A percentile compares a stretch with the other conserved stretches of the same genome.
phyloP scores from a whole-genome alignment of 2,329 filamentous ascomycete species.

The Paraphoma sp. region DNA sequence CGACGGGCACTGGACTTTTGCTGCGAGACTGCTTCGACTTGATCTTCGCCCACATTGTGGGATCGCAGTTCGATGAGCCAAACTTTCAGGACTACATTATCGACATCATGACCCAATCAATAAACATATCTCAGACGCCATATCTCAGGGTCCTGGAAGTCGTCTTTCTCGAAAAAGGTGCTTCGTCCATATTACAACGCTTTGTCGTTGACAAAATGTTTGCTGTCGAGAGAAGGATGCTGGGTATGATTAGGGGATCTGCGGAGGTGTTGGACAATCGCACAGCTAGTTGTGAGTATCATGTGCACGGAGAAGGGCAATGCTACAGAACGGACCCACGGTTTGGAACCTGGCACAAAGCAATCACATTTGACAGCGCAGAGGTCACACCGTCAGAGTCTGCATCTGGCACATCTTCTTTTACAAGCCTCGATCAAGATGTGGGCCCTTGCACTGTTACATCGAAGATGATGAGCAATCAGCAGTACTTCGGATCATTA shows the following conservation, averaged over 20 bases:
- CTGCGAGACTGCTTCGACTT: slow-evolving; percentile 18
- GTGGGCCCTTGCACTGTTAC: too few relatives aligned
- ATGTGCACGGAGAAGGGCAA: slow-evolving; percentile 6
- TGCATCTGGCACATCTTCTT: too few relatives aligned
- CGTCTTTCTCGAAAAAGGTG: slow-evolving; percentile 11
- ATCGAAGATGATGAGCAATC: too few relatives aligned
- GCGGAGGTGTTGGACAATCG: not conserved
- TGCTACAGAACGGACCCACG: slow-evolving; percentile 7
- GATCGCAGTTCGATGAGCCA: slow-evolving; percentile 12
- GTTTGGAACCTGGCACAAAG: not conserved
- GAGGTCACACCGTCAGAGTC: too few relatives aligned
- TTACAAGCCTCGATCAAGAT: too few relatives aligned
- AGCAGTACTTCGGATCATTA: not conserved
- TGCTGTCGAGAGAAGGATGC: slow-evolving; percentile 11
- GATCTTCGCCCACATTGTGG: slow-evolving; percentile 24
- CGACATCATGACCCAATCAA: slow-evolving; percentile 3
- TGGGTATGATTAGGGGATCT: slow-evolving; percentile 12
- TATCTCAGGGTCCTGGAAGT: slow-evolving; percentile 10
- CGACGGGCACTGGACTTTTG: not conserved
- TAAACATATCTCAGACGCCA: slow-evolving; percentile 8
- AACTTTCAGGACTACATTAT: slow-evolving; percentile 21
- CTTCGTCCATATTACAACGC: not conserved
- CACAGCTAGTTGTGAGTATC: slow-evolving; percentile 9
- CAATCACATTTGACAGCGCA: not conserved
- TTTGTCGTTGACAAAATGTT: slow-evolving; percentile 20